A percentile compares a stretch with the other conserved stretches of the same genome.
phyloP scores from a whole-genome alignment of 129 eudicot genomes.

The Logfia minima region DNA sequence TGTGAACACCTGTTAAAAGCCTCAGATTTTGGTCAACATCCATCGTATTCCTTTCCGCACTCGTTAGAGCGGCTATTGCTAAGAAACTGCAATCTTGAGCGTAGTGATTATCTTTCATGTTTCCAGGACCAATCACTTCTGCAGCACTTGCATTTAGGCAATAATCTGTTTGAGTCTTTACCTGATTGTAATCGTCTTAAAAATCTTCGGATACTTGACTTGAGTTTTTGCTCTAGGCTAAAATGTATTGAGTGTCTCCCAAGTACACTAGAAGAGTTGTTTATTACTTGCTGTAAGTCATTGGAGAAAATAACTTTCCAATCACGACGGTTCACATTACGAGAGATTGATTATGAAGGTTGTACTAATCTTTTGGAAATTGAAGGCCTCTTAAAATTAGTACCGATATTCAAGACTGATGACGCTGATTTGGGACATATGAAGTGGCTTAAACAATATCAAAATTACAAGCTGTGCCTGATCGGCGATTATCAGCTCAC shows the following conservation, averaged over 20 bases:
- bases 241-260: constrained; percentile 11
- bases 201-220: constrained; percentile 15
- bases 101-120: neutral
- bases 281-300: neutral
- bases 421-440: constrained; percentile 24
- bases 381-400: constrained; percentile 28
- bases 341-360: constrained; percentile 28
- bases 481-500: constrained; percentile 31
- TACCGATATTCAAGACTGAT: neutral
- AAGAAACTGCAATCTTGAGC: constrained; percentile 1
- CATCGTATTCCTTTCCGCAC: neutral
- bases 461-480: constrained; percentile 5
- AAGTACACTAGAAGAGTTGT: constrained; percentile 25
- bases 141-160: constrained; percentile 25
- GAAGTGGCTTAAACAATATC: constrained; percentile 22
- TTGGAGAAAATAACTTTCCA: constrained; percentile 16
- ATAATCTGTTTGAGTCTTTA: neutral
- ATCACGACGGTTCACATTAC: constrained; percentile 18
- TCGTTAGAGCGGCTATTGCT: constrained; percentile 9
- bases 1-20: constrained; percentile 9
- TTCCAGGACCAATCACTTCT: constrained; percentile 6
- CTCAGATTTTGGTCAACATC: neutral
- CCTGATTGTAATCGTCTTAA: constrained; percentile 13
- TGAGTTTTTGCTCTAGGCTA: constrained; percentile 3
- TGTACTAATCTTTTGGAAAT: constrained; percentile 12